Evolutionary conservation across 768 basidiomycete species (phyloP).

Genomic region (Psilocybe subaeruginosa): DNA sequence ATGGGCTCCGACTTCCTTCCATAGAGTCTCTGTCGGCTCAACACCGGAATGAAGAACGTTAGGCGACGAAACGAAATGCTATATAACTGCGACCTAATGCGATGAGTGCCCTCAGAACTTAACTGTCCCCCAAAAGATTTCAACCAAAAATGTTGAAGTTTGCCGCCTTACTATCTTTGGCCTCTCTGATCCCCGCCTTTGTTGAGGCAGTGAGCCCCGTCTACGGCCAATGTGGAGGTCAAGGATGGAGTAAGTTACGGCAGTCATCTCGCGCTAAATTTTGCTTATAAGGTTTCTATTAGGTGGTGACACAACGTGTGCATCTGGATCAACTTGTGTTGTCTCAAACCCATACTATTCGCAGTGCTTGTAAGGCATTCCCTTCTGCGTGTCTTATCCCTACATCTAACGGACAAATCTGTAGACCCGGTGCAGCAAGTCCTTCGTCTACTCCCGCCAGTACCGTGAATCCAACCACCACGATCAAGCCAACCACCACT

Average conservation of each 20-base stretch:
- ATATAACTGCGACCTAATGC: conserved; percentile 21
- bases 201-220: conserved; percentile 44
- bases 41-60: conserved; percentile 36
- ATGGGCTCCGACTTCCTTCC: conserved; percentile 31
- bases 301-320: conserved; percentile 45
- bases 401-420: not conserved
- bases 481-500: conserved; percentile 23
- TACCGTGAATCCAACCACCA: conserved; percentile 21
- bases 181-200: conserved; percentile 46
- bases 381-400: not conserved
- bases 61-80: conserved; percentile 8
- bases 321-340: conserved; percentile 36
- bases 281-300: conserved; percentile 4
- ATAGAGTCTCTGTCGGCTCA: conserved; percentile 30
- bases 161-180: conserved; percentile 42
- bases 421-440: conserved; percentile 19
- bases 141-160: conserved; percentile 47
- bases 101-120: conserved; percentile 13
- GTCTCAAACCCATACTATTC: conserved; percentile 40
- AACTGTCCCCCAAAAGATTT: conserved; percentile 4
- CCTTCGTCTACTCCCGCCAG: conserved; percentile 2
- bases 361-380: conserved; percentile 42
- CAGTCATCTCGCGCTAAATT: conserved; percentile 20
- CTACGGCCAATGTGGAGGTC: conserved; percentile 59
- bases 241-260: conserved; percentile 46